These are phyloP conservation scores for Spinellus fusiger DNA, from an alignment of 192 early-diverging fungal species.

Conservation along the genomic window DNA sequence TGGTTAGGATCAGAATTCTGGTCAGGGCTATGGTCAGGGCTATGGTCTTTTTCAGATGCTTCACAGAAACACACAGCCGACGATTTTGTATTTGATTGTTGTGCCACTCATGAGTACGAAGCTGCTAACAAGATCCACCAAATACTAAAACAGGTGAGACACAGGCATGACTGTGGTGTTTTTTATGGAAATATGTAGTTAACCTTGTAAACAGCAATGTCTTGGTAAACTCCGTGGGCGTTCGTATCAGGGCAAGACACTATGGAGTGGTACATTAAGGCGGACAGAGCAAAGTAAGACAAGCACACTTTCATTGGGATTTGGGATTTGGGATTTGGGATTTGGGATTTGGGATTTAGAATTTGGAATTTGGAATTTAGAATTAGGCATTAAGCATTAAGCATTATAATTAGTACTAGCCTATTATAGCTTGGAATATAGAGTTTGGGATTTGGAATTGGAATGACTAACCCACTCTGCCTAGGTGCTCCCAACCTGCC, in stretches of 20 bases:
- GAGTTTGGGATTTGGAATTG: too few relatives aligned
- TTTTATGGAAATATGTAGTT: neutral
- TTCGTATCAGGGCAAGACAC: slow-evolving; percentile 14
- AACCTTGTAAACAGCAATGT: slow-evolving; percentile 1
- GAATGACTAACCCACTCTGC: neutral
- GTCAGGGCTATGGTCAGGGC: neutral
- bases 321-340: too few relatives aligned
- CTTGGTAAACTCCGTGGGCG: slow-evolving; percentile 17
- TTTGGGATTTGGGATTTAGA: too few relatives aligned
- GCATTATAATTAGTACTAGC: too few relatives aligned
- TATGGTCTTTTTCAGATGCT: neutral
- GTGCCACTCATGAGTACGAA: slow-evolving; percentile 13
- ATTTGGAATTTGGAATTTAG: too few relatives aligned
- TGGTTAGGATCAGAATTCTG: too few relatives aligned
- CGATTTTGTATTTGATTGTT: slow-evolving; percentile 10
- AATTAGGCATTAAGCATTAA: too few relatives aligned
- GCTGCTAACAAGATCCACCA: slow-evolving; percentile 21
- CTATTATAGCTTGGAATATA: too few relatives aligned
- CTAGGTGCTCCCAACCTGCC: neutral
- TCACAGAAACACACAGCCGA: neutral
- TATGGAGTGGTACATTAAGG: slow-evolving; percentile 16
- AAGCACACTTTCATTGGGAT: too few relatives aligned
- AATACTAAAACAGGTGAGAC: slow-evolving; percentile 16
- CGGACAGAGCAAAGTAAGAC: neutral
- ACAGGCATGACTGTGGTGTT: neutral